Conservation (phyloP, 495 filamentous ascomycete species). For the Penicillium steckii region DNA sequence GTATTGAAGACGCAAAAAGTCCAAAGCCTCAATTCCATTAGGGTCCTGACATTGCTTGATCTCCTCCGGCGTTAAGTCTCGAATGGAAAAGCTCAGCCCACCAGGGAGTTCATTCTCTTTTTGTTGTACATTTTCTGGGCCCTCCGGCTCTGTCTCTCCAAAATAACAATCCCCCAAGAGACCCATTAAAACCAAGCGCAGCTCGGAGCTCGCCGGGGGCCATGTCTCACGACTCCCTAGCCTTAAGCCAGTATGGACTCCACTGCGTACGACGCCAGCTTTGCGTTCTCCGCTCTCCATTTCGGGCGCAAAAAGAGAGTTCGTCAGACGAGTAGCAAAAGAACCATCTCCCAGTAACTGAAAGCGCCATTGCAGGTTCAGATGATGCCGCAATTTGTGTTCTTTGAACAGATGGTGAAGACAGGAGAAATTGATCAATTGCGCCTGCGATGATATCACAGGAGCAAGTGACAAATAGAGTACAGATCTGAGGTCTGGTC, state of each 20-base stretch:
- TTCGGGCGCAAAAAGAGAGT: conserved; percentile 86
- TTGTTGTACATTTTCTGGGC: conserved; percentile 21
- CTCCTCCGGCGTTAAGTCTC: conserved; percentile 74
- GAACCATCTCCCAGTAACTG: conserved; percentile 82
- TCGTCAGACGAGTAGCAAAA: conserved; percentile 73
- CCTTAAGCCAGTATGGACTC: conserved; percentile 75
- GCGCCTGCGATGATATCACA: conserved; percentile 69
- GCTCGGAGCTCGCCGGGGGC: conserved; percentile 91
- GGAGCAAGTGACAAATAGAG: conserved; percentile 75
- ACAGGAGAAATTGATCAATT: conserved; percentile 71
- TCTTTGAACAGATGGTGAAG: conserved; percentile 77
- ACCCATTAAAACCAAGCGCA: conserved; percentile 84
- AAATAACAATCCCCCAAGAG: conserved; percentile 75
- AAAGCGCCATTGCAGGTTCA: conserved; percentile 74
- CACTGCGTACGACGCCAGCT: conserved; percentile 62
- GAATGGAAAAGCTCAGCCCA: conserved; percentile 79
- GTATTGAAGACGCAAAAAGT: conserved; percentile 88
- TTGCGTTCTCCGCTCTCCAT: conserved; percentile 74
- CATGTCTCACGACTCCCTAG: conserved; percentile 74
- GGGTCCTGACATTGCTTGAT: conserved; percentile 77
- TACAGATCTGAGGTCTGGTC: conserved; percentile 68
- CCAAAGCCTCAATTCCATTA: conserved; percentile 76
- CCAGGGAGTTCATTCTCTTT: conserved; percentile 65
- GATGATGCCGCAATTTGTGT: conserved; percentile 71
- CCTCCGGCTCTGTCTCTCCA: conserved; percentile 20